These are phyloP conservation scores for Cryptococcus amylolentus DNA, from an alignment of 1,284 basidiomycete species.

Conservation along the genomic window DNA sequence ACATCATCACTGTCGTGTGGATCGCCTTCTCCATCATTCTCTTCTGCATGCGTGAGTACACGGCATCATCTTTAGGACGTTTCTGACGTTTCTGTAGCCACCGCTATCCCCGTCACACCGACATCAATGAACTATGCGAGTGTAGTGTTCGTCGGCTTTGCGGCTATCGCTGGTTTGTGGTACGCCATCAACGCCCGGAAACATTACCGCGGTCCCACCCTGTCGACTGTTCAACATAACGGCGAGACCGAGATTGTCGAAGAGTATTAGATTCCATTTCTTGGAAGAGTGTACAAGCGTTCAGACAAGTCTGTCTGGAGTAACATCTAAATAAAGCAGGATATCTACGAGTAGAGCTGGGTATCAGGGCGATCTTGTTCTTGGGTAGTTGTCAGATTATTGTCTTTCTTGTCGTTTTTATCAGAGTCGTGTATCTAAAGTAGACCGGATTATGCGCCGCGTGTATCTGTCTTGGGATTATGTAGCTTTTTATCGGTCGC, in stretches of 20 bases:
- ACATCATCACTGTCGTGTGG: slow-evolving; percentile 50
- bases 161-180: slow-evolving; percentile 43
- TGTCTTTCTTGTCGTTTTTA: neutral
- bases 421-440: too few relatives aligned
- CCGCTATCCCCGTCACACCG: slow-evolving; percentile 46
- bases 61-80: neutral
- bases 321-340: too few relatives aligned
- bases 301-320: too few relatives aligned
- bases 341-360: neutral
- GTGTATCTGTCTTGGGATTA: too few relatives aligned
- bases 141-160: slow-evolving; percentile 47
- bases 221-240: slow-evolving; percentile 14
- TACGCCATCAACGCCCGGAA: slow-evolving; percentile 43
- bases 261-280: neutral
- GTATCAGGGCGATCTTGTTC: neutral
- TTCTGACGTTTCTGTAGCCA: slow-evolving; percentile 23
- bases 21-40: slow-evolving; percentile 51
- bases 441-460: too few relatives aligned
- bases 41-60: slow-evolving; percentile 50
- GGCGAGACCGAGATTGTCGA: neutral
- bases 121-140: slow-evolving; percentile 51
- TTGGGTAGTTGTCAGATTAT: neutral
- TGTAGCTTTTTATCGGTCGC: too few relatives aligned
- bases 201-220: slow-evolving; percentile 33
- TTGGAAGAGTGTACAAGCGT: neutral